Conservation (phyloP, 176 grass and related monocot species). For the sorghum (Sorghum bicolor) region DNA sequence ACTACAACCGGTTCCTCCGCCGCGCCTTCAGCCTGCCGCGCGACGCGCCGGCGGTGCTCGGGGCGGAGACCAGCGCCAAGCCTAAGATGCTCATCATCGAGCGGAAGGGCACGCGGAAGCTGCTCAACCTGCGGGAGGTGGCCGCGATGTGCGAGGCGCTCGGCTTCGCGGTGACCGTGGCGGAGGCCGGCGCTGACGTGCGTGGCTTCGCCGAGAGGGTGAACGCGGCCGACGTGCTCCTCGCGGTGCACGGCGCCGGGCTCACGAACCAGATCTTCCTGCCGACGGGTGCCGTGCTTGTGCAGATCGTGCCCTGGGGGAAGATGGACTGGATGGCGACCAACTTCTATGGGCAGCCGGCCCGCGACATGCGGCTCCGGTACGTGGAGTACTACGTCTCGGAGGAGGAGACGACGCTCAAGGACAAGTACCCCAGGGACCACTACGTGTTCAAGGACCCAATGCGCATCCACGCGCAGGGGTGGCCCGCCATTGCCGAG, state of each 20-base stretch:
- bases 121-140: constrained; percentile 40
- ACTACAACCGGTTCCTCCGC: constrained; percentile 55
- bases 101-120: constrained; percentile 47
- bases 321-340: constrained; percentile 79
- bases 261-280: constrained; percentile 86
- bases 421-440: constrained; percentile 59
- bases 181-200: constrained; percentile 44
- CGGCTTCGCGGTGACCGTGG: constrained; percentile 47
- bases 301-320: constrained; percentile 81
- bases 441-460: constrained; percentile 86
- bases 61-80: background rate
- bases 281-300: constrained; percentile 57
- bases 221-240: constrained; percentile 69
- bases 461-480: constrained; percentile 55
- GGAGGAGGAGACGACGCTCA: constrained; percentile 71
- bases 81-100: constrained; percentile 49
- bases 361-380: constrained; percentile 65
- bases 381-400: constrained; percentile 87
- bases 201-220: constrained; percentile 47
- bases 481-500: constrained; percentile 56
- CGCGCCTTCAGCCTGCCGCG: constrained; percentile 25
- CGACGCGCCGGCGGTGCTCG: constrained; percentile 29
- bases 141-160: constrained; percentile 22
- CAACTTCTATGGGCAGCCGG: constrained; percentile 58
- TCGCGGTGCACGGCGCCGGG: constrained; percentile 78